Evolutionary conservation across 768 basidiomycete genomes (phyloP).

Genomic region (Rubroboletus satanas): DNA sequence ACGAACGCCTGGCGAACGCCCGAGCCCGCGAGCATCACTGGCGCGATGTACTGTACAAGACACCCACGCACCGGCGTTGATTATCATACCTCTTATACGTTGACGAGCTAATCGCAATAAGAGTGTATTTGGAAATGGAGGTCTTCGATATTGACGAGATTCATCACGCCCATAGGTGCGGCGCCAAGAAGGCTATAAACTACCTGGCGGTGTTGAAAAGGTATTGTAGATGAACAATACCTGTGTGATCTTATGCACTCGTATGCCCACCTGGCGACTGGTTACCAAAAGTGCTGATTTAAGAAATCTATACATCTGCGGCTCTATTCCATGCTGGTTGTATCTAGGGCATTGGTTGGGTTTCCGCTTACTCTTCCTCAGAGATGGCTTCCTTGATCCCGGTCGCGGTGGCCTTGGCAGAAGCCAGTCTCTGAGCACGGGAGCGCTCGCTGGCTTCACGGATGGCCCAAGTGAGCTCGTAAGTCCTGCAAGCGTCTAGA

Average conservation of each 20-base stretch:
- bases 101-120: conserved; percentile 31
- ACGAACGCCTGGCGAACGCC: conserved; percentile 42
- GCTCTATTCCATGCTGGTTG: background rate
- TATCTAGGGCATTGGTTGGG: background rate
- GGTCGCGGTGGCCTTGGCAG: conserved; percentile 30
- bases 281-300: background rate
- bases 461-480: conserved; percentile 93
- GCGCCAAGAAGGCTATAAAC: conserved; percentile 37
- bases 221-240: conserved; percentile 2
- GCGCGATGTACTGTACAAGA: conserved; percentile 43
- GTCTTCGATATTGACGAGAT: conserved; percentile 24
- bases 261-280: background rate
- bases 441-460: conserved; percentile 72
- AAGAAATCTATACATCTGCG: background rate
- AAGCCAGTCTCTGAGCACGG: conserved; percentile 44
- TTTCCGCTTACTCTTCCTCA: conserved; percentile 24
- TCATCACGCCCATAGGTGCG: conserved; percentile 23
- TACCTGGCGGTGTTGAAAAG: conserved; percentile 39
- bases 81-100: conserved; percentile 39
- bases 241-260: background rate
- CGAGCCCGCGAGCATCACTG: conserved; percentile 38
- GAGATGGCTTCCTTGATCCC: conserved; percentile 23
- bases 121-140: conserved; percentile 36
- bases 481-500: conserved; percentile 80
- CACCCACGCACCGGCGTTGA: conserved; percentile 43